A percentile compares a stretch with the other conserved stretches of the same genome.
These are phyloP conservation scores for Dipteronia dyeriana DNA, from an alignment of 345 rosid genomes.

Conservation along the genomic window DNA sequence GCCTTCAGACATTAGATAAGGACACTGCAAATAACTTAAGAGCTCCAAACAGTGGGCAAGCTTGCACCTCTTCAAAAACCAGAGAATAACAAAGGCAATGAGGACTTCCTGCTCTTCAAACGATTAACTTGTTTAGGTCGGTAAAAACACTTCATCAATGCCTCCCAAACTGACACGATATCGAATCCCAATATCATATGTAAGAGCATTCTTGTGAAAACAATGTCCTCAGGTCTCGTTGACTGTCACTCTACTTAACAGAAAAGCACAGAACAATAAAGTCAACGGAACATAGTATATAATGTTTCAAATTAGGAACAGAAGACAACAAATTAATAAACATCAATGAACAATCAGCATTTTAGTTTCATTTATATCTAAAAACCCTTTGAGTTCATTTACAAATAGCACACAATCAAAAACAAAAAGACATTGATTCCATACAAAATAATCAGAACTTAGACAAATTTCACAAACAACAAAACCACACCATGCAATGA, in stretches of 20 bases:
- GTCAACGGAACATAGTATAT: constrained; percentile 12
- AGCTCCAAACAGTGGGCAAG: constrained; percentile 7
- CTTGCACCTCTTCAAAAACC: constrained; percentile 26
- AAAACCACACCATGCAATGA: background rate
- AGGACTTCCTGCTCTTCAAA: constrained; percentile 23
- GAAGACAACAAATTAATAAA: background rate
- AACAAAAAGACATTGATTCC: background rate
- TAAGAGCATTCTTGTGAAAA: constrained; percentile 30
- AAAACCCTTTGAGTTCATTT: background rate
- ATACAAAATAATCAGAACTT: background rate
- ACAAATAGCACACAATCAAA: background rate
- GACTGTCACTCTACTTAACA: background rate
- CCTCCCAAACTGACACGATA: constrained; percentile 28
- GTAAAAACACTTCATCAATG: constrained; percentile 20
- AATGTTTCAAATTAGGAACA: background rate
- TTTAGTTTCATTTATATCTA: background rate
- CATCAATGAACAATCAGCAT: background rate
- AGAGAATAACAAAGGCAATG: constrained; percentile 15
- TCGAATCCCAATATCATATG: constrained; percentile 17
- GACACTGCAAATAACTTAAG: constrained; percentile 8
- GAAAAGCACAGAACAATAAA: background rate
- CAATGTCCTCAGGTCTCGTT: constrained; percentile 22
- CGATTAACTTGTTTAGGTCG: constrained; percentile 24
- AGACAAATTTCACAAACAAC: background rate
- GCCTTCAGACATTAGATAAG: constrained; percentile 50